A percentile compares a stretch with the other conserved stretches of the same genome.
Conservation (phyloP, 768 basidiomycete genomes). For the Boletus sp. region DNA sequence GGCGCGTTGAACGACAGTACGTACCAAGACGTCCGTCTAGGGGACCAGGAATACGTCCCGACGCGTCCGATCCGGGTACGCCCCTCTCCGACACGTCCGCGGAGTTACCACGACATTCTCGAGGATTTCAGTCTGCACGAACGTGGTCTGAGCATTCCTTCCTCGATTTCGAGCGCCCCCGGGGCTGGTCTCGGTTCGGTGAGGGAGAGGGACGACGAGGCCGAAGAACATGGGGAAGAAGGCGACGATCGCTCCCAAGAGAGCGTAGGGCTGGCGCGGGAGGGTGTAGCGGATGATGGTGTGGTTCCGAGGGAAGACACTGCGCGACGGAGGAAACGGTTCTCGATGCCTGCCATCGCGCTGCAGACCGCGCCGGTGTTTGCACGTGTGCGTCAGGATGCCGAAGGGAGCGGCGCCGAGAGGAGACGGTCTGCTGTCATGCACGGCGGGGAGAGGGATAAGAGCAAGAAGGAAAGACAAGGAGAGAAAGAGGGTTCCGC, state of each 20-base stretch:
- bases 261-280: neutral
- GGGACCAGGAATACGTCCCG: slow-evolving; percentile 2
- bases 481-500: slow-evolving; percentile 29
- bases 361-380: slow-evolving; percentile 72
- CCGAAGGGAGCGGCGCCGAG: slow-evolving; percentile 13
- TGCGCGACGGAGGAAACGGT: slow-evolving; percentile 60
- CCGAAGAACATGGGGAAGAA: neutral
- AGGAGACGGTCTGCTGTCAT: slow-evolving; percentile 60
- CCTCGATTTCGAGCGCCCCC: slow-evolving; percentile 31
- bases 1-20: neutral
- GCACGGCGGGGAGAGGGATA: slow-evolving; percentile 39
- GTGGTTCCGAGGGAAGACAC: slow-evolving; percentile 54
- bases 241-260: slow-evolving; percentile 7
- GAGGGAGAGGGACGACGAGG: slow-evolving; percentile 20
- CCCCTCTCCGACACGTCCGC: slow-evolving; percentile 41
- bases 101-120: slow-evolving; percentile 66
- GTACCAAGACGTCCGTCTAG: slow-evolving; percentile 2
- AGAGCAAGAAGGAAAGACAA: slow-evolving; percentile 17
- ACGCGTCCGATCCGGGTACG: slow-evolving; percentile 32
- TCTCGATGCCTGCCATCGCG: slow-evolving; percentile 76
- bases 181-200: slow-evolving; percentile 22
- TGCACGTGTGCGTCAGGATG: slow-evolving; percentile 43
- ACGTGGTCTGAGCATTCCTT: slow-evolving; percentile 27
- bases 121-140: slow-evolving; percentile 55
- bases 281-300: neutral